Percentiles rank a stretch among this genome's conserved stretches.
Conservation (phyloP, 208 protist genomes). For the Leptomonas pyrrhocoris region DNA sequence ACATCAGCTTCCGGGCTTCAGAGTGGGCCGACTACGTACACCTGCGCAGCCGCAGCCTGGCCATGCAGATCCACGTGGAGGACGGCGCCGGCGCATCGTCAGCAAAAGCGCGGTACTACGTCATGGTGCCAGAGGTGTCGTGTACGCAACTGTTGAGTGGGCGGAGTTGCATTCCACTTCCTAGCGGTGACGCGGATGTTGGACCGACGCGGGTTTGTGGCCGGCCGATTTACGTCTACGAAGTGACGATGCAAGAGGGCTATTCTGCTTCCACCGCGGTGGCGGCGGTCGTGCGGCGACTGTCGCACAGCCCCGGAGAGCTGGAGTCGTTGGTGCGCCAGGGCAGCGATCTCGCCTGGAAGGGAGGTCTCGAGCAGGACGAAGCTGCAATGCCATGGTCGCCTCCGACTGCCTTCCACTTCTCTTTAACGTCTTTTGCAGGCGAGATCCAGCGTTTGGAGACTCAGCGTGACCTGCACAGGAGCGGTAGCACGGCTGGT, state of each 20-base stretch:
- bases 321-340: constrained; percentile 8
- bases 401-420: too few relatives aligned
- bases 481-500: background rate
- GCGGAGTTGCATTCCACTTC: background rate
- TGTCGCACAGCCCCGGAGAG: constrained; percentile 7
- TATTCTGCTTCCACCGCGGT: background rate
- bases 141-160: constrained; percentile 26
- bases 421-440: background rate
- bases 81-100: constrained; percentile 1
- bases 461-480: too few relatives aligned
- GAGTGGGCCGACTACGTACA: constrained; percentile 22
- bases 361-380: background rate
- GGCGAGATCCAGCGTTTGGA: background rate
- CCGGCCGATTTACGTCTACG: constrained; percentile 31
- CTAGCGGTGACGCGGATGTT: background rate
- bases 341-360: background rate
- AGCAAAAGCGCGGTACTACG: constrained; percentile 16
- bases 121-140: constrained; percentile 35
- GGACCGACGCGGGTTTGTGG: constrained; percentile 6
- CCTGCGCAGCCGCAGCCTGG: constrained; percentile 27
- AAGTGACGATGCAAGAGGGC: background rate
- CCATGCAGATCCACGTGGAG: constrained; percentile 16
- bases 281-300: background rate
- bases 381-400: background rate
- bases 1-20: background rate